Conservation (phyloP, 176 grass and related monocot genomes). For the bread wheat (Triticum aestivum) region DNA sequence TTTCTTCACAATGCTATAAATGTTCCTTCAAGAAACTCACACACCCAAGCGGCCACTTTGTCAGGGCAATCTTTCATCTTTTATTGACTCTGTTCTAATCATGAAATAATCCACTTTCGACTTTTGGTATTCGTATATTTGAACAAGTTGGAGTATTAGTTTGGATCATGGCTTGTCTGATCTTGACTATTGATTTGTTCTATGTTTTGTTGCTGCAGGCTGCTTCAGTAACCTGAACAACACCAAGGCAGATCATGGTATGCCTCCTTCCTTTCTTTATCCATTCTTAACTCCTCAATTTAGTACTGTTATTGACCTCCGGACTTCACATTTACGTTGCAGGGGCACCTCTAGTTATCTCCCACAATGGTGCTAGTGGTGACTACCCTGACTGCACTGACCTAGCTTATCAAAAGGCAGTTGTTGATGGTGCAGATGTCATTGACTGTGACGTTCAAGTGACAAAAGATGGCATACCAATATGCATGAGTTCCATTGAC, state of each 20-base stretch:
- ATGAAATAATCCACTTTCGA: neutral
- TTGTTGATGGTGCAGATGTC: constrained; percentile 67
- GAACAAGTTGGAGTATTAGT: neutral
- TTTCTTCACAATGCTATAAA: constrained; percentile 1
- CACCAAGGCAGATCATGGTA: constrained; percentile 72
- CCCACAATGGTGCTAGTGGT: constrained; percentile 89
- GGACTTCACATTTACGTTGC: constrained; percentile 22
- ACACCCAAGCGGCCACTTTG: neutral
- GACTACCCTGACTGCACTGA: constrained; percentile 86
- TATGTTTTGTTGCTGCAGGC: constrained; percentile 44
- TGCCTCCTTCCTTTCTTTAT: neutral
- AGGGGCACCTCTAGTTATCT: constrained; percentile 68
- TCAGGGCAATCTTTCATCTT: neutral
- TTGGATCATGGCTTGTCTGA: neutral
- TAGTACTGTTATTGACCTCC: constrained; percentile 33
- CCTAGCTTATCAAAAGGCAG: constrained; percentile 79
- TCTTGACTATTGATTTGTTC: constrained; percentile 4
- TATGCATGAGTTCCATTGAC: constrained; percentile 81
- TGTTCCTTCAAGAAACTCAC: neutral
- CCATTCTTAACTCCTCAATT: neutral
- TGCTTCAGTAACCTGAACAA: constrained; percentile 70
- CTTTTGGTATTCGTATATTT: neutral
- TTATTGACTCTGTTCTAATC: neutral
- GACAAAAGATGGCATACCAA: constrained; percentile 62
- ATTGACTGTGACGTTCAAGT: constrained; percentile 93